These are phyloP conservation scores for Zarea fungicola DNA, from an alignment of 2,329 filamentous ascomycete species.

Conservation along the genomic window DNA sequence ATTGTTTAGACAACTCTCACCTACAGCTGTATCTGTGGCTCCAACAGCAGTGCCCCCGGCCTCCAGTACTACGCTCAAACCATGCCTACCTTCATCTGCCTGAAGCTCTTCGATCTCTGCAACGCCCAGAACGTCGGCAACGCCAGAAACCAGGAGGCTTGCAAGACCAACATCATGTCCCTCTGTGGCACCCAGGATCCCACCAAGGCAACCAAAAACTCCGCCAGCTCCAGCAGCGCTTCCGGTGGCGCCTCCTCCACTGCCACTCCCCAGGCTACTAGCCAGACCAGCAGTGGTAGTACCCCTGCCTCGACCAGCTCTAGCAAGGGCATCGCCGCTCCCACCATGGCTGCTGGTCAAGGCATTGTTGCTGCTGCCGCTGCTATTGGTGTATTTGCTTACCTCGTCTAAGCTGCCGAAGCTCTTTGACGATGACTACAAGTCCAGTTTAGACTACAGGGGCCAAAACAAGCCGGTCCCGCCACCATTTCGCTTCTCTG, in stretches of 20 bases:
- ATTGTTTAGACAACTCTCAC: constrained; percentile 33
- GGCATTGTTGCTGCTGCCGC: constrained; percentile 43
- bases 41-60: constrained; percentile 44
- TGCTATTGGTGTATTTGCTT: constrained; percentile 48
- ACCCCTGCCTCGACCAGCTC: constrained; percentile 33
- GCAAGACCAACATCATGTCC: constrained; percentile 41
- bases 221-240: constrained; percentile 14
- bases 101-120: constrained; percentile 44
- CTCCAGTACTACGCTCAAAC: constrained; percentile 51
- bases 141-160: constrained; percentile 40
- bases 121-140: constrained; percentile 37
- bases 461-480: constrained; percentile 3
- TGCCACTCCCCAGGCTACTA: constrained; percentile 17
- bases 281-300: constrained; percentile 19
- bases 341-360: constrained; percentile 37
- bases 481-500: constrained; percentile 25
- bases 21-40: constrained; percentile 44
- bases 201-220: constrained; percentile 26
- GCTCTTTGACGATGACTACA: background rate
- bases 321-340: constrained; percentile 30
- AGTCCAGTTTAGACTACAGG: constrained; percentile 1
- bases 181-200: constrained; percentile 41
- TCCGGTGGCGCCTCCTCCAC: constrained; percentile 22
- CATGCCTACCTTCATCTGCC: constrained; percentile 48
- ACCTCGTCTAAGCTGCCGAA: constrained; percentile 37